These are phyloP conservation scores for Pseudonitzschia delicatissima DNA, from an alignment of 108 stramenopile genomes.

Conservation along the genomic window DNA sequence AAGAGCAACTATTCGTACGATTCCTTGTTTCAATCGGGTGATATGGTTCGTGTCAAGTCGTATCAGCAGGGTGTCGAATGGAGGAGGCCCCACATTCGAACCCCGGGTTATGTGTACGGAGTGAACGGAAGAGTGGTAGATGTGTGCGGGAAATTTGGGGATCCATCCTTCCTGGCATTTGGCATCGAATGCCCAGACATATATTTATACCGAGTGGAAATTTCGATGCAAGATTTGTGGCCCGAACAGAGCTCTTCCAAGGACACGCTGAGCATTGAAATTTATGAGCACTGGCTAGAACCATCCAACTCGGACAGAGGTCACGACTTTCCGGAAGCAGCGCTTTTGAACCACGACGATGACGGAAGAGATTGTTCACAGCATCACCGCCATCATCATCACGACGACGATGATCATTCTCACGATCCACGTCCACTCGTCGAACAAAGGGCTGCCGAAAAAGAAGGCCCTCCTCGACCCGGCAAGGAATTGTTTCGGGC, in stretches of 20 bases:
- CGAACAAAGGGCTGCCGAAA: slow-evolving; percentile 33
- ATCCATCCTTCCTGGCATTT: slow-evolving; percentile 54
- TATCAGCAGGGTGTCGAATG: slow-evolving; percentile 32
- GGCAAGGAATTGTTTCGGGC: slow-evolving; percentile 39
- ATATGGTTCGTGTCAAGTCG: slow-evolving; percentile 39
- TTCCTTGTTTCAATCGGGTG: slow-evolving; percentile 28
- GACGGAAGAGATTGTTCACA: slow-evolving; percentile 21
- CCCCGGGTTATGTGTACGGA: slow-evolving; percentile 57
- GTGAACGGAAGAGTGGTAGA: slow-evolving; percentile 36
- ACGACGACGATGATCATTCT: slow-evolving; percentile 24
- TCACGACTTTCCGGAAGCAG: slow-evolving; percentile 24
- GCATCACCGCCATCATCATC: slow-evolving; percentile 20
- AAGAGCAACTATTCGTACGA: not conserved
- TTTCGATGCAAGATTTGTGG: slow-evolving; percentile 20
- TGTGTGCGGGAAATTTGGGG: slow-evolving; percentile 33
- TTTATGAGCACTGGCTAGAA: slow-evolving; percentile 58
- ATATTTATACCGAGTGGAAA: slow-evolving; percentile 42
- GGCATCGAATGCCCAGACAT: slow-evolving; percentile 30
- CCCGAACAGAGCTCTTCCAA: slow-evolving; percentile 10
- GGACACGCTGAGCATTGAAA: slow-evolving; percentile 44
- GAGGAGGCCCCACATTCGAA: slow-evolving; percentile 49
- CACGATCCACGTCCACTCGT: slow-evolving; percentile 32
- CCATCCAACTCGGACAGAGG: slow-evolving; percentile 20
- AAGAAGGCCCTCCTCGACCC: slow-evolving; percentile 38
- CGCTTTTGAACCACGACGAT: slow-evolving; percentile 39